A percentile compares a stretch with the other conserved stretches of the same genome.
These are phyloP conservation scores for Fusarium zealandicum DNA, from an alignment of 2,329 filamentous ascomycete species.

Conservation along the genomic window DNA sequence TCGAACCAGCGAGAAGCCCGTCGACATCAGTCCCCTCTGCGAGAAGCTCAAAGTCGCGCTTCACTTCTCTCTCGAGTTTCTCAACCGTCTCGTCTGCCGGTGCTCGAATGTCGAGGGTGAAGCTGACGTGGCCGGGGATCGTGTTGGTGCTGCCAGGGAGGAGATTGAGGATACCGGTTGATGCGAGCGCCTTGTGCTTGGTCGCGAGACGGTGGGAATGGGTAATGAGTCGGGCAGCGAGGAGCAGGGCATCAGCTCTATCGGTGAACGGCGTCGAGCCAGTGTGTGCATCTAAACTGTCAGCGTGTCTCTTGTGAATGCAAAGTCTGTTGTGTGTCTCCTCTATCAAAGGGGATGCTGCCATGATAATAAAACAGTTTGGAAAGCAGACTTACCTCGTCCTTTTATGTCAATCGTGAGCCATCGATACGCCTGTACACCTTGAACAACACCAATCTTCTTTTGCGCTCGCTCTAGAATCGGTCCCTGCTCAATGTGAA, in stretches of 20 bases:
- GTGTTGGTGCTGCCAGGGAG: conserved; percentile 72
- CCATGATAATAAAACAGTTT: too few relatives aligned
- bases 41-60: conserved; percentile 54
- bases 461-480: conserved; percentile 27
- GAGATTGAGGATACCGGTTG: conserved; percentile 40
- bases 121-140: conserved; percentile 69
- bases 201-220: conserved; percentile 39
- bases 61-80: conserved; percentile 56
- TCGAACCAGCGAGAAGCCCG: too few relatives aligned
- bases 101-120: conserved; percentile 70
- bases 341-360: too few relatives aligned
- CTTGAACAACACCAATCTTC: conserved; percentile 31
- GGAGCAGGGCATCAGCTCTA: conserved; percentile 43
- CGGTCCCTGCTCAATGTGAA: conserved; percentile 78
- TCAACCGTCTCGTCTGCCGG: conserved; percentile 61
- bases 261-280: conserved; percentile 42
- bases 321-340: too few relatives aligned
- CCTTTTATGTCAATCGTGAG: conserved; percentile 38
- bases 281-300: too few relatives aligned
- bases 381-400: too few relatives aligned
- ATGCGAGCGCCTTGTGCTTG: conserved; percentile 36
- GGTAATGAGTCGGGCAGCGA: conserved; percentile 41
- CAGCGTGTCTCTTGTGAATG: too few relatives aligned
- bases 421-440: conserved; percentile 41
- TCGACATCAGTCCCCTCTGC: too few relatives aligned